Evolutionary conservation across 768 basidiomycete species (phyloP).

Genomic region (Fomitopsis serialis): DNA sequence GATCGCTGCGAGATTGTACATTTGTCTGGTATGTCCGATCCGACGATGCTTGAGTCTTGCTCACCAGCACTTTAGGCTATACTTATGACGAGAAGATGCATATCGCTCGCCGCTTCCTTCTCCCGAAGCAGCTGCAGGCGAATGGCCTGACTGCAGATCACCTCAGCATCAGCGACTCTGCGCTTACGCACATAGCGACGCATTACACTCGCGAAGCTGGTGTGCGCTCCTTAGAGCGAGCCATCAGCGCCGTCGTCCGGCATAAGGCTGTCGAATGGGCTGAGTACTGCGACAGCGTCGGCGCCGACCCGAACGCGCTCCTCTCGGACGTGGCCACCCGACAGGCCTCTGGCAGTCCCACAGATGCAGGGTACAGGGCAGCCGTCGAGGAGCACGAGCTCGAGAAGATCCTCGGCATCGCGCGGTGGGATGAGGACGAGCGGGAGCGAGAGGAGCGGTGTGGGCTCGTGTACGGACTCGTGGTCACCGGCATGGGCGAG

Average conservation of each 20-base stretch:
- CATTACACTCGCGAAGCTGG: constrained; percentile 89
- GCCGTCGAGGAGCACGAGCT: constrained; percentile 65
- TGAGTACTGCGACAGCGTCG: constrained; percentile 44
- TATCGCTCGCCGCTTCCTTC: constrained; percentile 80
- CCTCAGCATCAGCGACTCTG: constrained; percentile 62
- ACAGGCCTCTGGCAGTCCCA: constrained; percentile 12
- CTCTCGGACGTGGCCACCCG: neutral
- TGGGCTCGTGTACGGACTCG: constrained; percentile 81
- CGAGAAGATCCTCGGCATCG: constrained; percentile 80
- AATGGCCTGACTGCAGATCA: constrained; percentile 66
- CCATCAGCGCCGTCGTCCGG: constrained; percentile 83
- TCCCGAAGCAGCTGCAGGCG: constrained; percentile 81
- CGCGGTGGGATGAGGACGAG: constrained; percentile 78
- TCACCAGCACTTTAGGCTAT: constrained; percentile 49
- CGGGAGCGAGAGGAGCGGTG: constrained; percentile 65
- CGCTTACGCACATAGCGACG: constrained; percentile 66
- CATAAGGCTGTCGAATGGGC: constrained; percentile 92
- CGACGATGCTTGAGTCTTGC: no score
- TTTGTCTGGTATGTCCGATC: constrained; percentile 48
- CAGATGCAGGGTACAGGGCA: constrained; percentile 41
- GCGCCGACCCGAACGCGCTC: constrained; percentile 7
- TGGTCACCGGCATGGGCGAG: constrained; percentile 85
- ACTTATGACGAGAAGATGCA: constrained; percentile 89
- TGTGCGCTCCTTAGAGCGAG: constrained; percentile 84
- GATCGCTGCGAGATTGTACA: constrained; percentile 90